Percentiles rank a stretch among this genome's conserved stretches.
Conservation (phyloP, 164 flowering plant species). For the Kalanchoe fedtschenkoi region DNA sequence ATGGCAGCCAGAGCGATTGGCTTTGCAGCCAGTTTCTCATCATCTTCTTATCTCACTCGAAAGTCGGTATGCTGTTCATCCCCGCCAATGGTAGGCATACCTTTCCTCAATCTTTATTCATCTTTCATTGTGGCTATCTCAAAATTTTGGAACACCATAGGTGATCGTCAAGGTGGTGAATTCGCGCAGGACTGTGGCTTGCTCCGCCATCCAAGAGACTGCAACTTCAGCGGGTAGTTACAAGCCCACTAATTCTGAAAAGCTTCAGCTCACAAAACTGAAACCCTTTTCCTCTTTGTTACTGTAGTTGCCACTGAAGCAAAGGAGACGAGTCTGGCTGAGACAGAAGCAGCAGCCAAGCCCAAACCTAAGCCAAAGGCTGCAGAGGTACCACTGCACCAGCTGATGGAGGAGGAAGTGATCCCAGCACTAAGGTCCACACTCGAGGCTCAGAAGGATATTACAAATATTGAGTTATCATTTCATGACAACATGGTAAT, state of each 20-base stretch:
- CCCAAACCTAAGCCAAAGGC: slow-evolving; percentile 52
- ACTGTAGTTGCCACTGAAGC: slow-evolving; percentile 14
- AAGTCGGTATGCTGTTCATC: slow-evolving; percentile 8
- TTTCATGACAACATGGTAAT: slow-evolving; percentile 59
- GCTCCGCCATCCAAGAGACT: slow-evolving; percentile 31
- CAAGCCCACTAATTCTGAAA: no score
- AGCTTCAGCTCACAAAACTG: background rate
- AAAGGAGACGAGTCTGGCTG: slow-evolving; percentile 15
- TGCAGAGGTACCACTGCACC: slow-evolving; percentile 54
- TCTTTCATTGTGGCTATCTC: background rate
- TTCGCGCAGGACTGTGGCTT: slow-evolving; percentile 13
- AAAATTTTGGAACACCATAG: slow-evolving; percentile 5
- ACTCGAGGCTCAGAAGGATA: slow-evolving; percentile 54
- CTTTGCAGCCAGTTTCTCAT: slow-evolving; percentile 16
- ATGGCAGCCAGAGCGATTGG: slow-evolving; percentile 22
- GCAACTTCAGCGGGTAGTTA: slow-evolving; percentile 21
- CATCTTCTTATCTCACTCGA: slow-evolving; percentile 19
- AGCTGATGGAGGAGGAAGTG: slow-evolving; percentile 80
- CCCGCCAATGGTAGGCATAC: slow-evolving; percentile 12
- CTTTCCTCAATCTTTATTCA: background rate
- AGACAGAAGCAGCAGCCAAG: slow-evolving; percentile 19
- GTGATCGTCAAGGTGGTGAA: slow-evolving; percentile 8
- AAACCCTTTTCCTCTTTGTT: background rate
- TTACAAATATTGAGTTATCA: slow-evolving; percentile 49
- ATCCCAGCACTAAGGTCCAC: slow-evolving; percentile 51